Conservation (phyloP, 305 asterid genomes). For the Withania somnifera region DNA sequence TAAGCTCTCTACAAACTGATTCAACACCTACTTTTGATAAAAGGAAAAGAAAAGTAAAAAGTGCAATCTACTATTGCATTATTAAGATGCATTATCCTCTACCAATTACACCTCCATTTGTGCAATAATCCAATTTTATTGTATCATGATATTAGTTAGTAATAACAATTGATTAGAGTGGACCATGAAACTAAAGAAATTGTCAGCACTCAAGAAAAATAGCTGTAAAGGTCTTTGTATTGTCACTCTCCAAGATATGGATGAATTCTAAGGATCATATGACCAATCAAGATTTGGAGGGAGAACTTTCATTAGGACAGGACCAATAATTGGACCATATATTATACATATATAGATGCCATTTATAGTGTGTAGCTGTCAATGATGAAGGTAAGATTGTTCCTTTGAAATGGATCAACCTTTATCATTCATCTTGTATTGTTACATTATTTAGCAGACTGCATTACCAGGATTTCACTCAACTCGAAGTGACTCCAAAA, state of each 20-base stretch:
- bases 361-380: constrained; percentile 43
- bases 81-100: neutral
- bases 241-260: constrained; percentile 45
- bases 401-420: constrained; percentile 19
- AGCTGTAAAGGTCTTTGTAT: constrained; percentile 33
- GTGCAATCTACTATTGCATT: too few relatives aligned
- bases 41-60: too few relatives aligned
- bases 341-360: constrained; percentile 19
- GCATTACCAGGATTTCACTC: constrained; percentile 10
- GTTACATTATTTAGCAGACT: constrained; percentile 18
- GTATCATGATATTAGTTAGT: neutral
- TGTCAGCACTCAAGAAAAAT: constrained; percentile 24
- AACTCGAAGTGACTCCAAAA: too few relatives aligned
- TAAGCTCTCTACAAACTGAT: too few relatives aligned
- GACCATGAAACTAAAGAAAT: constrained; percentile 22
- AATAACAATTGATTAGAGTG: constrained; percentile 30
- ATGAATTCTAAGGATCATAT: constrained; percentile 31
- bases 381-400: constrained; percentile 27
- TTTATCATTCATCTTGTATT: constrained; percentile 31
- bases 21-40: too few relatives aligned
- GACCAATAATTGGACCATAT: constrained; percentile 46
- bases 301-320: too few relatives aligned
- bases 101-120: neutral
- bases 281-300: constrained; percentile 22
- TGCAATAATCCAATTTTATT: neutral